Percentiles rank a stretch among this genome's conserved stretches.
These are phyloP conservation scores for Ophiostoma sp. DNA, from an alignment of 2,329 filamentous ascomycete species.

Conservation along the genomic window DNA sequence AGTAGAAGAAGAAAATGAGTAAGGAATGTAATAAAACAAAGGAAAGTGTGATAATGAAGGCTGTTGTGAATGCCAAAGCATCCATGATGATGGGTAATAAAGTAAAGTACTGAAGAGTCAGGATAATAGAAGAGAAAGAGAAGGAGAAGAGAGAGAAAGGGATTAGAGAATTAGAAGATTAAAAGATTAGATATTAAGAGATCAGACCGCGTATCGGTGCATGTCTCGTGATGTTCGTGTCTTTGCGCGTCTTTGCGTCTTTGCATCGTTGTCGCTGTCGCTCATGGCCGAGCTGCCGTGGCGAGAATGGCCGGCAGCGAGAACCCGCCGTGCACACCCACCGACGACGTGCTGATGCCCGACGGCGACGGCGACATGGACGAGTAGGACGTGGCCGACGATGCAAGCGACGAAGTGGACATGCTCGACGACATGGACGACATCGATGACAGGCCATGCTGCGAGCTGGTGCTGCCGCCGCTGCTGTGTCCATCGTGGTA, in stretches of 20 bases:
- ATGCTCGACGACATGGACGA: constrained; percentile 16
- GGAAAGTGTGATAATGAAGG: not conserved
- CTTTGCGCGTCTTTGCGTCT: not conserved
- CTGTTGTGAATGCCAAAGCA: not conserved
- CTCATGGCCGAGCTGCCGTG: constrained; percentile 2
- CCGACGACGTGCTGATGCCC: not conserved
- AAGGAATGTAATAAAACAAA: not conserved
- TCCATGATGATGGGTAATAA: not conserved
- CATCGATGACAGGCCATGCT: constrained; percentile 12
- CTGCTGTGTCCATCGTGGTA: constrained; percentile 12
- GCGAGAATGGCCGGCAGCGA: constrained; percentile 21
- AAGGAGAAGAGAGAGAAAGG: not conserved
- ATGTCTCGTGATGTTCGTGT: not conserved
- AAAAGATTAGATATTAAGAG: constrained; percentile 2
- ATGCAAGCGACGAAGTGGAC: constrained; percentile 15
- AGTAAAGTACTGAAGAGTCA: not conserved
- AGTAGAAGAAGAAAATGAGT: not conserved
- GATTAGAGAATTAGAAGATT: constrained; percentile 1
- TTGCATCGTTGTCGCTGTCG: not conserved
- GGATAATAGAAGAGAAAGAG: not conserved
- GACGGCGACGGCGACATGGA: constrained; percentile 17
- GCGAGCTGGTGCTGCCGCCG: constrained; percentile 13
- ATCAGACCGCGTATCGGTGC: not conserved
- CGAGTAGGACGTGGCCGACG: constrained; percentile 19
- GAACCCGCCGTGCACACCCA: constrained; percentile 16